Percentiles rank a stretch among this genome's conserved stretches.
Conservation (phyloP, 441 rosid genomes). For the Metrosideros polymorpha region DNA sequence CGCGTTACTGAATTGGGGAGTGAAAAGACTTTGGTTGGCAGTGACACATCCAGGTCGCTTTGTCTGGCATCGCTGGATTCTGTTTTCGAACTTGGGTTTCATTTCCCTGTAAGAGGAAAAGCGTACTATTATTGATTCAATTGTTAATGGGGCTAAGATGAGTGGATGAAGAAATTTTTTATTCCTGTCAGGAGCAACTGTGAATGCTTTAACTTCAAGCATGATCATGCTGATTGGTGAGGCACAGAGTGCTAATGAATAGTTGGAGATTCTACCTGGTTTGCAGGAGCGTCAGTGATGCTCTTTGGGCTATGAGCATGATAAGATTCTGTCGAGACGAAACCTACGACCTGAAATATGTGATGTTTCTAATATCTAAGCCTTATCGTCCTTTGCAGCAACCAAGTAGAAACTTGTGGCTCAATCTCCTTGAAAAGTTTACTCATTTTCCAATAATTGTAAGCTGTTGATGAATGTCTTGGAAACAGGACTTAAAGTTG, state of each 20-base stretch:
- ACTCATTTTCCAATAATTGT: not conserved
- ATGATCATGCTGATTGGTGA: not conserved
- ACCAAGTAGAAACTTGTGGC: not conserved
- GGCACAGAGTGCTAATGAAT: not conserved
- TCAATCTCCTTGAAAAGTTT: not conserved
- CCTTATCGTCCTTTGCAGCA: not conserved
- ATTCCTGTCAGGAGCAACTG: not conserved
- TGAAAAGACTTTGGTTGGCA: not conserved
- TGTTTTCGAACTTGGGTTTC: not conserved
- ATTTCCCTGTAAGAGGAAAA: not conserved
- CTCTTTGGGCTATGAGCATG: not conserved
- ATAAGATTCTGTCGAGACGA: not conserved
- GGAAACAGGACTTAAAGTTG: not conserved
- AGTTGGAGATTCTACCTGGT: not conserved
- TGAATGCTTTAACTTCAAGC: not conserved
- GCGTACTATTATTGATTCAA: not conserved
- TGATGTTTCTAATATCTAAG: not conserved
- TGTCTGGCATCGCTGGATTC: not conserved
- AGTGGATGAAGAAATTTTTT: not conserved
- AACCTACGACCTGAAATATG: not conserved
- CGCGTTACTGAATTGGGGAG: not conserved
- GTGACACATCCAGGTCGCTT: not conserved
- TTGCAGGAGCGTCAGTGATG: not conserved
- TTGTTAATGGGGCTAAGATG: not conserved
- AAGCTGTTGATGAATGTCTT: not conserved